These are phyloP conservation scores for Xerocomellus intermedius DNA, from an alignment of 768 basidiomycete species.

Conservation along the genomic window DNA sequence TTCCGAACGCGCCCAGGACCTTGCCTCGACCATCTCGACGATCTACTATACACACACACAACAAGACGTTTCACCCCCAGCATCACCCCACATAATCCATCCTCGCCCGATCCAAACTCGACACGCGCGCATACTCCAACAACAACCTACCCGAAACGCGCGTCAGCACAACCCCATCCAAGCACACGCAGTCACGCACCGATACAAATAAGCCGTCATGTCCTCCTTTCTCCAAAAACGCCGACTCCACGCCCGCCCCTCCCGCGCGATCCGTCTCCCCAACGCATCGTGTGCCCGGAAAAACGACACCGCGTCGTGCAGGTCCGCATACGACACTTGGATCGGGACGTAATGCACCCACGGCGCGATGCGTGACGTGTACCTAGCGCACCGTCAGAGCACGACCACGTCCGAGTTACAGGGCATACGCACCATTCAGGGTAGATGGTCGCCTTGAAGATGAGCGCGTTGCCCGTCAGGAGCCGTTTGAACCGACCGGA, in stretches of 20 bases:
- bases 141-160: slow-evolving; percentile 37
- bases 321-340: slow-evolving; percentile 60
- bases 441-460: slow-evolving; percentile 71
- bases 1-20: too few species aligned
- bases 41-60: too few species aligned
- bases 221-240: slow-evolving; percentile 61
- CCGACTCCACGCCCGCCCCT: slow-evolving; percentile 57
- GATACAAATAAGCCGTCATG: slow-evolving; percentile 55
- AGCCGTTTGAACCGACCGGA: slow-evolving; percentile 68
- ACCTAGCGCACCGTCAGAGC: slow-evolving; percentile 37
- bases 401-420: neutral
- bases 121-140: slow-evolving; percentile 54
- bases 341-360: slow-evolving; percentile 79
- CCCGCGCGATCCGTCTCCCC: slow-evolving; percentile 52
- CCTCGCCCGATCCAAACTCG: slow-evolving; percentile 43
- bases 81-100: slow-evolving; percentile 36
- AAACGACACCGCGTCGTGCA: slow-evolving; percentile 71
- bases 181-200: slow-evolving; percentile 34
- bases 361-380: slow-evolving; percentile 52
- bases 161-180: neutral
- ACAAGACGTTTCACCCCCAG: too few species aligned
- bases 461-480: slow-evolving; percentile 57
- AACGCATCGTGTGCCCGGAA: slow-evolving; percentile 68
- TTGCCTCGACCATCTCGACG: too few species aligned
- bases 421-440: slow-evolving; percentile 58